A percentile compares a stretch with the other conserved stretches of the same genome.
Evolutionary conservation across 805 yeast species (phyloP).

Genomic region (Candida ficus): DNA sequence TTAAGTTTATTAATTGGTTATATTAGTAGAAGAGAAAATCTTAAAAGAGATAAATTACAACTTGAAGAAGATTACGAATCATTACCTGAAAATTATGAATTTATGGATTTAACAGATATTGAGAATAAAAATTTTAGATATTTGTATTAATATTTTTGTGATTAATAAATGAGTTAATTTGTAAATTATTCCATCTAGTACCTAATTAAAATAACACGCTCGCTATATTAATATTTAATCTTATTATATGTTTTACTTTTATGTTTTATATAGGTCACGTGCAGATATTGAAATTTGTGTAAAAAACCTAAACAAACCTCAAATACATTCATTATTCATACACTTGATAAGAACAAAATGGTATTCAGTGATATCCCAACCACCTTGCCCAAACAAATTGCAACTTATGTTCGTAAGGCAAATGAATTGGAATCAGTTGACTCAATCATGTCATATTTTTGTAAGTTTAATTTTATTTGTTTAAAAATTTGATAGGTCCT

Average conservation of each 20-base stretch:
- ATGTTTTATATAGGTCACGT: no score
- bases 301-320: no score
- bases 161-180: no score
- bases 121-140: constrained; percentile 11
- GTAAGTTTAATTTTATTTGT: no score
- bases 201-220: no score
- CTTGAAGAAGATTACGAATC: not conserved
- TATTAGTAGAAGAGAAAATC: constrained; percentile 42
- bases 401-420: constrained; percentile 45
- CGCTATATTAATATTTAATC: no score
- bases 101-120: constrained; percentile 11
- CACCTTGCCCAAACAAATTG: constrained; percentile 26
- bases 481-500: no score
- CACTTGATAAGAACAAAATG: no score
- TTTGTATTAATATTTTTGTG: constrained; percentile 7
- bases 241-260: no score
- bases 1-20: constrained; percentile 35
- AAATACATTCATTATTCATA: no score
- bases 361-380: constrained; percentile 9
- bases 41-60: constrained; percentile 33
- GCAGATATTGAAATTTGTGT: no score
- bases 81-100: constrained; percentile 3
- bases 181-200: no score
- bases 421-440: constrained; percentile 51
- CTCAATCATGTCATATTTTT: constrained; percentile 69